These are phyloP conservation scores for Plasmodium vivax DNA, from an alignment of 169 alveolate species.

Conservation along the genomic window DNA sequence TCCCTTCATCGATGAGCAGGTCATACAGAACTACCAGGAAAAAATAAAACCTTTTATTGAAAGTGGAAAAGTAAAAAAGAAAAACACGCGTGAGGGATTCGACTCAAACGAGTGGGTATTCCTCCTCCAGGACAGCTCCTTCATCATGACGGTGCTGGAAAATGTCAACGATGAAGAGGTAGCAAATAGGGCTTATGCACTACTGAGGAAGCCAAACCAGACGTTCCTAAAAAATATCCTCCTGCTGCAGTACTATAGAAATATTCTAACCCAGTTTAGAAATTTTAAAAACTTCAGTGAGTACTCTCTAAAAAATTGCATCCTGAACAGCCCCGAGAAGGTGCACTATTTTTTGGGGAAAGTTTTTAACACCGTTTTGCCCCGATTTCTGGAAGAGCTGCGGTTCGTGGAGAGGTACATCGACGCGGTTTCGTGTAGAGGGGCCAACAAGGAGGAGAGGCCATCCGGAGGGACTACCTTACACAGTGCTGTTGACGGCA, in stretches of 20 bases:
- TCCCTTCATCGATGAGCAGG: slow-evolving; percentile 51
- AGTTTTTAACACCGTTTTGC: slow-evolving; percentile 26
- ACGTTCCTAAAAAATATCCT: slow-evolving; percentile 48
- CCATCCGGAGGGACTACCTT: background rate
- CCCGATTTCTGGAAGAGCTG: slow-evolving; percentile 41
- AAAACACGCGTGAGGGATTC: background rate
- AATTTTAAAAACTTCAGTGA: slow-evolving; percentile 57
- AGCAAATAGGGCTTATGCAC: background rate
- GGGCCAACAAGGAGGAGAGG: background rate
- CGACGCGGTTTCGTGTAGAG: background rate
- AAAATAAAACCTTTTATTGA: slow-evolving; percentile 49
- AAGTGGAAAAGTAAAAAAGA: slow-evolving; percentile 9
- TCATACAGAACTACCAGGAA: slow-evolving; percentile 37
- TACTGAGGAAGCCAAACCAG: slow-evolving; percentile 32
- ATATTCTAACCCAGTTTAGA: slow-evolving; percentile 38
- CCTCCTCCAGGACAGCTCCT: slow-evolving; percentile 33
- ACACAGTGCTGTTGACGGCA: background rate
- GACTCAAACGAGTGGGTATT: slow-evolving; percentile 22
- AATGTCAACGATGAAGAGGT: slow-evolving; percentile 30
- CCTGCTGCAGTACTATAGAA: slow-evolving; percentile 64
- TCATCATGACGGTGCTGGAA: slow-evolving; percentile 54
- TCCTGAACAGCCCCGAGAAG: slow-evolving; percentile 49
- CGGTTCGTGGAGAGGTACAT: slow-evolving; percentile 50
- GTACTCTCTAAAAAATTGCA: slow-evolving; percentile 61
- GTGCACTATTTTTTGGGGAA: slow-evolving; percentile 47